Percentiles rank a stretch among this genome's conserved stretches.
These are phyloP conservation scores for Lasiodiplodia hormozganensis DNA, from an alignment of 2,329 filamentous ascomycete species.

Conservation along the genomic window DNA sequence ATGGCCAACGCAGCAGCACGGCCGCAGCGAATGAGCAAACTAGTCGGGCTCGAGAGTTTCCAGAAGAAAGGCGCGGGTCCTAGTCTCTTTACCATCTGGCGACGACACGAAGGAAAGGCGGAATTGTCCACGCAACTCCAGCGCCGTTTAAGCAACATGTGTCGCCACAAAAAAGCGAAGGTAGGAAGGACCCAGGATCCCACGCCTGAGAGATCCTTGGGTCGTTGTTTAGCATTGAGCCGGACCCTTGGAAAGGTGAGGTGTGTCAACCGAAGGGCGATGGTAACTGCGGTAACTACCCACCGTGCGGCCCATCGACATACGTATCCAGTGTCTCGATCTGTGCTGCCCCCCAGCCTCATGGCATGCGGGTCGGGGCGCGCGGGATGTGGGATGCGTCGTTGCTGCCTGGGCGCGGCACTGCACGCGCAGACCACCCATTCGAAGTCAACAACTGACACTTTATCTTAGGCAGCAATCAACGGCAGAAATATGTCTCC, in stretches of 20 bases:
- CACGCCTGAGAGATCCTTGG: neutral
- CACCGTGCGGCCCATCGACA: neutral
- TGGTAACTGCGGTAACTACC: neutral
- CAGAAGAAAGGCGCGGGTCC: neutral
- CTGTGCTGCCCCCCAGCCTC: neutral
- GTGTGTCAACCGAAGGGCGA: neutral
- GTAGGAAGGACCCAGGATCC: neutral
- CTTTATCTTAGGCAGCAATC: neutral
- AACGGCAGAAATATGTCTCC: neutral
- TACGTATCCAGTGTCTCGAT: neutral
- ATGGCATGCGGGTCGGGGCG: neutral
- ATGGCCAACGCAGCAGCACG: neutral
- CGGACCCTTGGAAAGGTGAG: neutral
- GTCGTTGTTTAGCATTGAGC: neutral
- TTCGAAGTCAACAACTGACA: neutral
- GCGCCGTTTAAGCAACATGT: neutral
- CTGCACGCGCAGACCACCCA: neutral
- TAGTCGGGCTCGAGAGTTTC: too few relatives aligned
- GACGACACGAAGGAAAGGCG: neutral
- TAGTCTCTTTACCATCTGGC: neutral
- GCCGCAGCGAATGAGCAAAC: neutral
- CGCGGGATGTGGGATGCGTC: neutral
- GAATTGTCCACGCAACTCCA: neutral
- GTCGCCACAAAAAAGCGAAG: neutral
- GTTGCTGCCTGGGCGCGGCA: neutral